These are phyloP conservation scores for Xanthoconium purpureum DNA, from an alignment of 768 basidiomycete genomes.

Conservation along the genomic window DNA sequence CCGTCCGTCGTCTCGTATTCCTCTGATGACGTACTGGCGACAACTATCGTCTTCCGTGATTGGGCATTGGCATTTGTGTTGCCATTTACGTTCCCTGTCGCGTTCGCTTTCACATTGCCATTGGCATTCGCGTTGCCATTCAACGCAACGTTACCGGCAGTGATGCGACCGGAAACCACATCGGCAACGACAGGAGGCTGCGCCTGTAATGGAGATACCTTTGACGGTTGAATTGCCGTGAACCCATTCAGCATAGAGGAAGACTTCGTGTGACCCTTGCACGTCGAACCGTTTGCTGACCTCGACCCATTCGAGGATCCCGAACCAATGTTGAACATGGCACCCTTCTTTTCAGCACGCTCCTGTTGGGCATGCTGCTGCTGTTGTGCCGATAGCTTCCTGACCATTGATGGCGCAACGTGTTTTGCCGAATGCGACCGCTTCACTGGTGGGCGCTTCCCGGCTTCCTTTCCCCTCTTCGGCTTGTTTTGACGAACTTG, in stretches of 20 bases:
- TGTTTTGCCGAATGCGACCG: conserved; percentile 31
- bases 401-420: conserved; percentile 27
- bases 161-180: conserved; percentile 3
- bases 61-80: not conserved
- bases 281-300: conserved; percentile 24
- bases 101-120: conserved; percentile 14
- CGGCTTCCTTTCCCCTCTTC: conserved; percentile 35
- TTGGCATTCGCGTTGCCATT: conserved; percentile 16
- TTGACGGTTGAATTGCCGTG: conserved; percentile 8
- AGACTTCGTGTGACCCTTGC: conserved; percentile 11
- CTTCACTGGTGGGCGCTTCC: conserved; percentile 26
- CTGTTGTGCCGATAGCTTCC: conserved; percentile 26
- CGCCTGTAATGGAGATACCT: conserved; percentile 5
- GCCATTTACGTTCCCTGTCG: not conserved
- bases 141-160: not conserved
- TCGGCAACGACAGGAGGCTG: conserved; percentile 23
- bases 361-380: conserved; percentile 17
- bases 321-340: conserved; percentile 59
- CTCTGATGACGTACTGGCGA: conserved; percentile 44
- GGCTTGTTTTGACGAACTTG: conserved; percentile 22
- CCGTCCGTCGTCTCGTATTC: conserved; percentile 55
- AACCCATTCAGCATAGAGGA: conserved; percentile 7
- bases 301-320: conserved; percentile 50
- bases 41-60: conserved; percentile 41
- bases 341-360: conserved; percentile 26